Percentiles rank a stretch among this genome's conserved stretches.
Conservation (phyloP, 768 basidiomycete genomes). For the Paxillus involutus region DNA sequence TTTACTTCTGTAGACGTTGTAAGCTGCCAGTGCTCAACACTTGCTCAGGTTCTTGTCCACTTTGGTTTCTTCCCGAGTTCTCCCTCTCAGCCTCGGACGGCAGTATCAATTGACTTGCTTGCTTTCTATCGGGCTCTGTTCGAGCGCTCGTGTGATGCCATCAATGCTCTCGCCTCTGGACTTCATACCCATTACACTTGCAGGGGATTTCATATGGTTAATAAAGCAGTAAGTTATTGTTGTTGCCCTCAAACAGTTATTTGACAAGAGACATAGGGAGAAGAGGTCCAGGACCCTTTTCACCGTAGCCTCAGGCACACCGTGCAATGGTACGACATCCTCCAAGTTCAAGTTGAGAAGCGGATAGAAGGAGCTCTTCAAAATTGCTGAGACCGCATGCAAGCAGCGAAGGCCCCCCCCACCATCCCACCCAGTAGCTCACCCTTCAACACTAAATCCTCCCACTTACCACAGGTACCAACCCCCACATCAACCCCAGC, state of each 20-base stretch:
- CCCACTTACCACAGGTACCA: too few relatives aligned
- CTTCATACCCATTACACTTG: neutral
- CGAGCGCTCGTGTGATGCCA: slow-evolving; percentile 14
- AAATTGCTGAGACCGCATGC: too few relatives aligned
- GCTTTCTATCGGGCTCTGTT: slow-evolving; percentile 34
- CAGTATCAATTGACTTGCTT: slow-evolving; percentile 28
- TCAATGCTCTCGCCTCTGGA: neutral
- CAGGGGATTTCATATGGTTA: slow-evolving; percentile 13
- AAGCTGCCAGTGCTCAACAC: slow-evolving; percentile 22
- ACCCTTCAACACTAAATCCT: too few relatives aligned
- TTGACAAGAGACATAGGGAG: slow-evolving; percentile 16
- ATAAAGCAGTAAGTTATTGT: neutral
- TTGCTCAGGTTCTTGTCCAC: slow-evolving; percentile 23
- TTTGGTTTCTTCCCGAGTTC: slow-evolving; percentile 34
- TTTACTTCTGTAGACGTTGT: slow-evolving; percentile 10
- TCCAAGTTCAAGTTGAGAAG: slow-evolving; percentile 14
- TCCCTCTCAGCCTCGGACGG: slow-evolving; percentile 18
- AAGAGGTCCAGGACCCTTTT: slow-evolving; percentile 28
- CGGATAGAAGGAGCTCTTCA: neutral
- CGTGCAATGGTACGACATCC: slow-evolving; percentile 28
- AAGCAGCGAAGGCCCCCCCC: too few relatives aligned
- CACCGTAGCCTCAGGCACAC: slow-evolving; percentile 23
- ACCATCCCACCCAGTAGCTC: too few relatives aligned
- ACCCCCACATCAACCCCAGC: too few relatives aligned
- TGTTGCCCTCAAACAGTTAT: too few relatives aligned